Base-by-base conservation (phyloP, 192 early-diverging fungal genomes). In the Entrophospora sp. region DNA sequence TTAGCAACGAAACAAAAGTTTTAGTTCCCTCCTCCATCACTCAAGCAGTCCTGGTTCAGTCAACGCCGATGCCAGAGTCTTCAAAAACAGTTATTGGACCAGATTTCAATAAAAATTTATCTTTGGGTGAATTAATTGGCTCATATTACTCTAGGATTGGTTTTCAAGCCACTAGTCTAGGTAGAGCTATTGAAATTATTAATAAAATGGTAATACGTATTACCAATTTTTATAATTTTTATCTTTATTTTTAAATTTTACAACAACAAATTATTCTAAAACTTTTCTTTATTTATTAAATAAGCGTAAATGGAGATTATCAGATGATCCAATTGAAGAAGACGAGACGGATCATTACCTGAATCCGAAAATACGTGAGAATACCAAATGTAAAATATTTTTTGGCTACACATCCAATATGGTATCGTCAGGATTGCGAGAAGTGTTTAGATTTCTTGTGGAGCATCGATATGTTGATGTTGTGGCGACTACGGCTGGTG, bases 321-420 rank as follows among this genome's bases (percentile, higher is more conserved):
- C 89, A 1, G 87, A 96, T 68, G 95, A 97, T 36, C 91, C 90
- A n/a, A 71, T 91, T 31, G 44, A 69, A 1, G 71, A 66, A 0
- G 79, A 85, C 34, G 89, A 89, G 44, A 60, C 46, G 3, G 69
- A 79, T 10, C 82, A 88, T 3, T 75, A 73, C 14, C 64, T 75
- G 32, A 85, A 91, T 43, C 81, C 85, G 0, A 74, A 79, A 46
- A 74, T 79, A 28, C 84, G 92, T 24, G 64, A 69, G 24, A 74
- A 72, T 4, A 81, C 83, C 48, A 95, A 92, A 74, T 96, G 94
- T 82, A 97, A 96, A 76, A 94, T 99, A 24, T 99, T 97, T 64
- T 73, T 99, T 37, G 95, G 95, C 16, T 99, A 95, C 70, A 99
- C 97, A 5, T 99, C 97, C 24, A 99, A 99, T 69, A 80, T 99